Conservation (phyloP, 108 stramenopile species). For the Skeletonema marinoi region DNA sequence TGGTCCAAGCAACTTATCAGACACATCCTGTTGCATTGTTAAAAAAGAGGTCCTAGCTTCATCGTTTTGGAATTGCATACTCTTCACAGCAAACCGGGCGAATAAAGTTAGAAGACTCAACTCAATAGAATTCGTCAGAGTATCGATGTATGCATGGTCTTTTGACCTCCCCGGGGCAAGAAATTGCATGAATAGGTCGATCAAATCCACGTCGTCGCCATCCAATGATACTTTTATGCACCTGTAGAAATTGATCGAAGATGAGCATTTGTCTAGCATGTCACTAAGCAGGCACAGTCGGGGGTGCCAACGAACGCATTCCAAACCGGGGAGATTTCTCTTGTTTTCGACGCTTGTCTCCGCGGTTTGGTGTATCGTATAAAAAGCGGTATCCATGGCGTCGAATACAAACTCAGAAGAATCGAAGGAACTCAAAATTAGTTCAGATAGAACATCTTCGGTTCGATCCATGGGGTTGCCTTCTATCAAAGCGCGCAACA, state of each 20-base stretch:
- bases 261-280: slow-evolving; percentile 20
- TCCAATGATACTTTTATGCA: slow-evolving; percentile 1
- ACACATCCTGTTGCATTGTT: slow-evolving; percentile 3
- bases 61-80: background rate
- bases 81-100: slow-evolving; percentile 3
- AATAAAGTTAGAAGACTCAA: slow-evolving; percentile 15
- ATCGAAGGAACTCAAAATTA: slow-evolving; percentile 32
- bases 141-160: background rate
- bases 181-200: slow-evolving; percentile 5
- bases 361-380: slow-evolving; percentile 7
- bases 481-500: slow-evolving; percentile 39
- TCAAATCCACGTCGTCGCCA: background rate
- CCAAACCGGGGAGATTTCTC: background rate
- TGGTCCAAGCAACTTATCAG: slow-evolving; percentile 6
- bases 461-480: slow-evolving; percentile 37
- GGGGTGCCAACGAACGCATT: slow-evolving; percentile 18
- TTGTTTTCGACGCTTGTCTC: slow-evolving; percentile 1
- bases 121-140: slow-evolving; percentile 17
- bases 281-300: slow-evolving; percentile 36
- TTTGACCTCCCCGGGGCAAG: background rate
- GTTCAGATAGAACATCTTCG: slow-evolving; percentile 34
- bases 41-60: background rate
- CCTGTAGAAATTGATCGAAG: slow-evolving; percentile 15
- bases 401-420: slow-evolving; percentile 11
- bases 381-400: slow-evolving; percentile 24